Percentiles rank a stretch among this genome's conserved stretches.
Evolutionary conservation across 2,329 filamentous ascomycete genomes (phyloP).

Genomic region (Aaosphaeria arxii): DNA sequence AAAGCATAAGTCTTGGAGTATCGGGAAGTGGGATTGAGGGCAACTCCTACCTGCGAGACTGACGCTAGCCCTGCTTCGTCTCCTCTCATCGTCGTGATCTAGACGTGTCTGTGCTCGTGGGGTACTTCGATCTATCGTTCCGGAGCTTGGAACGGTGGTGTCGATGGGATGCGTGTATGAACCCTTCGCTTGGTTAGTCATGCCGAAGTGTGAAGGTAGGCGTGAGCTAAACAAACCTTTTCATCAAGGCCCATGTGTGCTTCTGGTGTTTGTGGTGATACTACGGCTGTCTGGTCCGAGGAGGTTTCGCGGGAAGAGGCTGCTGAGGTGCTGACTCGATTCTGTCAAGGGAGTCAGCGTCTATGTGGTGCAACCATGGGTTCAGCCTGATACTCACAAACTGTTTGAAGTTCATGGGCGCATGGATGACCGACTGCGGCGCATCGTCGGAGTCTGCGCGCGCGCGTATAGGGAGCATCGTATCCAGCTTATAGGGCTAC

Average conservation of each 20-base stretch:
- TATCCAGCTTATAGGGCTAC: slow-evolving; percentile 47
- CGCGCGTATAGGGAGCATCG: slow-evolving; percentile 35
- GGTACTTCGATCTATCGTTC: slow-evolving; percentile 62
- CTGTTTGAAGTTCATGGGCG: slow-evolving; percentile 74
- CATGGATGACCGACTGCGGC: slow-evolving; percentile 87
- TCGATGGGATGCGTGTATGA: slow-evolving; percentile 67
- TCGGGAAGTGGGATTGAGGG: background rate
- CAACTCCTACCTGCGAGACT: slow-evolving; percentile 69
- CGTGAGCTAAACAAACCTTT: slow-evolving; percentile 30
- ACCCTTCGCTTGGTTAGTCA: slow-evolving; percentile 31
- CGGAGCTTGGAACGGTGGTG: slow-evolving; percentile 61
- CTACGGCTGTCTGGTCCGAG: slow-evolving; percentile 35
- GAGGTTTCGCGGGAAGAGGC: slow-evolving; percentile 26
- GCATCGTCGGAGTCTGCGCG: slow-evolving; percentile 67
- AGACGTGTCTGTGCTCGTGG: slow-evolving; percentile 80
- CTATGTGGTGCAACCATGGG: slow-evolving; percentile 25
- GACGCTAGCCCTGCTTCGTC: slow-evolving; percentile 60
- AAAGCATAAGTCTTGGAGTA: slow-evolving; percentile 7
- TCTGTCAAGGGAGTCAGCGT: slow-evolving; percentile 28
- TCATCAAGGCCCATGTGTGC: slow-evolving; percentile 36
- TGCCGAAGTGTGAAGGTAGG: slow-evolving; percentile 15
- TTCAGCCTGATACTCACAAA: slow-evolving; percentile 57
- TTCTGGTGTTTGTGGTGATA: slow-evolving; percentile 36
- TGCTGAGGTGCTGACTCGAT: slow-evolving; percentile 24
- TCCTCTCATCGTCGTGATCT: slow-evolving; percentile 61